Evolutionary conservation across 1,284 basidiomycete genomes (phyloP).

Genomic region (Coniferiporia weirii): DNA sequence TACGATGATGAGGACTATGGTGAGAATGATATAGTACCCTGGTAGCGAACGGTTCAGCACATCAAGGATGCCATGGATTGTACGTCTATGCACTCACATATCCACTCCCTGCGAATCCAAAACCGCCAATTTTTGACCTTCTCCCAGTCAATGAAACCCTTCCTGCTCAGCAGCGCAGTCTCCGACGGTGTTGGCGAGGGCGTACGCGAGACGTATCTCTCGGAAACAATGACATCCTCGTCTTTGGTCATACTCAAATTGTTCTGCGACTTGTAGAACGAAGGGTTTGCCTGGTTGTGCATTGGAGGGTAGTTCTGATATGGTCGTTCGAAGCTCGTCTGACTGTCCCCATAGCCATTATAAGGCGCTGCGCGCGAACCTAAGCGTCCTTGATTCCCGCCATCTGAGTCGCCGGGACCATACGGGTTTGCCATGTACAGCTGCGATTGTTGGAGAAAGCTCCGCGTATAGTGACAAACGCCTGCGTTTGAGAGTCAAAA

Average conservation of each 20-base stretch:
- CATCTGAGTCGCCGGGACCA: constrained; percentile 5
- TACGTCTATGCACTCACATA: constrained; percentile 33
- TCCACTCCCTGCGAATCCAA: constrained; percentile 47
- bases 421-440: constrained; percentile 8
- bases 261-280: constrained; percentile 8
- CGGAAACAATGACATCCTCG: constrained; percentile 23
- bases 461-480: constrained; percentile 7
- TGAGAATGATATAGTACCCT: constrained; percentile 34
- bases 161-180: constrained; percentile 30
- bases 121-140: constrained; percentile 38
- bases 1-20: constrained; percentile 33
- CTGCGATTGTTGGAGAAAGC: neutral
- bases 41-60: neutral
- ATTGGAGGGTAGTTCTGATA: constrained; percentile 11
- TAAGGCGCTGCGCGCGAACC: neutral
- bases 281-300: constrained; percentile 14
- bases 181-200: constrained; percentile 40
- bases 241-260: constrained; percentile 7
- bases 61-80: neutral
- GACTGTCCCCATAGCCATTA: constrained; percentile 1
- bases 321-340: neutral
- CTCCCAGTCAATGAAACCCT: constrained; percentile 40
- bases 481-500: constrained; percentile 7
- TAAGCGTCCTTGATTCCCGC: neutral
- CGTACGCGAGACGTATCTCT: constrained; percentile 29